Evolutionary conservation across 1,139 yeast species (phyloP).

Genomic region (Kodamaea derodonti): DNA sequence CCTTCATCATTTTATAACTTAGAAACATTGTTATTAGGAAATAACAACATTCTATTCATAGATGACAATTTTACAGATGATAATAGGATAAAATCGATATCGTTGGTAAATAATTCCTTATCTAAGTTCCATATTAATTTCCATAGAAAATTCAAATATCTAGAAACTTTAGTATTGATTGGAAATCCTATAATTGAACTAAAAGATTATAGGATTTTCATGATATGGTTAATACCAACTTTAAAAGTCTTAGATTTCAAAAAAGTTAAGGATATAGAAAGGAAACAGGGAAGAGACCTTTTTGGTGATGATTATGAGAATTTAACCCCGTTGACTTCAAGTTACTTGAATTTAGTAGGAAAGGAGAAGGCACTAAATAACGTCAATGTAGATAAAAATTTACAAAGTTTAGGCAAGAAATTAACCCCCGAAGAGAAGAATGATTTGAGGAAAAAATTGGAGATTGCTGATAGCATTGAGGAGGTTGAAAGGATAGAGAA

Average conservation of each 20-base stretch:
- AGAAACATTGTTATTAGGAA: constrained; percentile 51
- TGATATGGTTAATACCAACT: constrained; percentile 62
- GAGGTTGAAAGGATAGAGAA: constrained; percentile 74
- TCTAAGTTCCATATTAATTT: constrained; percentile 25
- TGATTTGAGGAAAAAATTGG: constrained; percentile 49
- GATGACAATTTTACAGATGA: constrained; percentile 18
- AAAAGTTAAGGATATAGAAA: constrained; percentile 55
- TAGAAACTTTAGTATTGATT: constrained; percentile 47
- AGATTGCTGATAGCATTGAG: constrained; percentile 60
- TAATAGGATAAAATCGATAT: constrained; percentile 43
- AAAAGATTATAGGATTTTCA: constrained; percentile 56
- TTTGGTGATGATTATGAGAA: constrained; percentile 36
- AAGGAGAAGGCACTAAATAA: constrained; percentile 3
- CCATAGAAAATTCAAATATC: constrained; percentile 22
- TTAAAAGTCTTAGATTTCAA: constrained; percentile 64
- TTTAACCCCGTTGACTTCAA: constrained; percentile 11
- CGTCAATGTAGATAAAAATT: constrained; percentile 15
- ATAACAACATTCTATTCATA: constrained; percentile 48
- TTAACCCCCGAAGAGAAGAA: constrained; percentile 53
- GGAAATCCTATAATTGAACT: constrained; percentile 60
- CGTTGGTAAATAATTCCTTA: constrained; percentile 53
- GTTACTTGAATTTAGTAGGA: constrained; percentile 9
- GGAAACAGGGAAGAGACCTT: constrained; percentile 36
- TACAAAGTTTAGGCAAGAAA: constrained; percentile 28
- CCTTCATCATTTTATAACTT: constrained; percentile 43